Percentiles rank a stretch among this genome's conserved stretches.
Conservation (phyloP, 768 basidiomycete species). For the Rhizopogon roseolus region DNA sequence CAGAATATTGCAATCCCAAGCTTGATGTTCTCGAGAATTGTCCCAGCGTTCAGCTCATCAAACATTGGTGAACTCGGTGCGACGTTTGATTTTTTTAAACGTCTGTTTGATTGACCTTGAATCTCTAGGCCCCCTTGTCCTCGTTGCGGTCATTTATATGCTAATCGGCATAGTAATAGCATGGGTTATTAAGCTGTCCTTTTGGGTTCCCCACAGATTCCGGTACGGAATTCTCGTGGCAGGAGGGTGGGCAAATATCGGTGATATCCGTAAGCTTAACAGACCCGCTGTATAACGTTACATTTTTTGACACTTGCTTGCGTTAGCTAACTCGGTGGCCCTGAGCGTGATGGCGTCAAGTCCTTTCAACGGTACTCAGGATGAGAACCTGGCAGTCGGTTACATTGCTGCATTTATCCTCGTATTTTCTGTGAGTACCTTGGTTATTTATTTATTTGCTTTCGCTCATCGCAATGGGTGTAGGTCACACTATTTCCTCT, state of each 20-base stretch:
- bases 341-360: conserved; percentile 55
- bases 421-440: conserved; percentile 46
- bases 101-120: neutral
- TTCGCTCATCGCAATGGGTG: neutral
- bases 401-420: conserved; percentile 62
- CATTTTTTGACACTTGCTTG: neutral
- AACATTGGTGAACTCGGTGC: conserved; percentile 53
- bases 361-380: conserved; percentile 56
- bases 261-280: conserved; percentile 57
- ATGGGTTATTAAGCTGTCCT: conserved; percentile 53
- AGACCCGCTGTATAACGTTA: neutral
- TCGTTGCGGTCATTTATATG: conserved; percentile 60
- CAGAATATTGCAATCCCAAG: conserved; percentile 31
- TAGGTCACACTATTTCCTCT: conserved; percentile 64
- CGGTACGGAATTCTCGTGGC: conserved; percentile 66
- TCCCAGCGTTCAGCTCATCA: conserved; percentile 56
- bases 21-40: conserved; percentile 68
- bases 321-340: conserved; percentile 57
- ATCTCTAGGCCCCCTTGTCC: conserved; percentile 51
- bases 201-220: conserved; percentile 78
- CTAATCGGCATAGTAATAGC: conserved; percentile 48
- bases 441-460: neutral
- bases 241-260: conserved; percentile 65
- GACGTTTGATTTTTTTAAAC: conserved; percentile 2
- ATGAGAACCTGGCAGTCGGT: conserved; percentile 59